A percentile compares a stretch with the other conserved stretches of the same genome.
Conservation (phyloP, 2,329 filamentous ascomycete genomes). For the Coniochaeta sp. region DNA sequence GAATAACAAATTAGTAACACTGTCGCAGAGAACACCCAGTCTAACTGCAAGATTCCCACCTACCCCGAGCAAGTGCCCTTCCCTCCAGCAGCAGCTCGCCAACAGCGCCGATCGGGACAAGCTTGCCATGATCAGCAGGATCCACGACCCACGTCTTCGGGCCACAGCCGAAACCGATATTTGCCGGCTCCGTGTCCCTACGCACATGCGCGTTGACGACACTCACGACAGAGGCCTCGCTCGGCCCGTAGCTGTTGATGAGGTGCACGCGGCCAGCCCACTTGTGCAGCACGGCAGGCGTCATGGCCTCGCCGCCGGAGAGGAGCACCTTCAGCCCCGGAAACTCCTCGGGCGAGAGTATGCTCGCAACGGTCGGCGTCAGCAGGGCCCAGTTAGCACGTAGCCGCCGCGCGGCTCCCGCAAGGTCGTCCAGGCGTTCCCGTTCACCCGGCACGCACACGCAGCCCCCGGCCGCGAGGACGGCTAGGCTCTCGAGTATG, state of each 20-base stretch:
- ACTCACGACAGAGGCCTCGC: constrained; percentile 24
- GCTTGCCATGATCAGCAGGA: constrained; percentile 5
- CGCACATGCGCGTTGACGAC: not conserved
- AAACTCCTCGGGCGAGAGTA: constrained; percentile 5
- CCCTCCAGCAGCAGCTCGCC: constrained; percentile 27
- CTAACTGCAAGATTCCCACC: constrained; percentile 16
- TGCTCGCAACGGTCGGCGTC: not conserved
- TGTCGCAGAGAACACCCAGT: constrained; percentile 7
- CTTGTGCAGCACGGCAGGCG: constrained; percentile 34
- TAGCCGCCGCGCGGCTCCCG: not conserved
- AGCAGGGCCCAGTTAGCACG: not conserved
- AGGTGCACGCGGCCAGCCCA: constrained; percentile 37
- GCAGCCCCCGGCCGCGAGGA: constrained; percentile 6
- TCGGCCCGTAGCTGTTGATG: constrained; percentile 41
- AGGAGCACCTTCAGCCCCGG: constrained; percentile 5
- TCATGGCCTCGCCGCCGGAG: constrained; percentile 42
- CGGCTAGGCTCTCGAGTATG: constrained; percentile 7
- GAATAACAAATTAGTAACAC: not conserved
- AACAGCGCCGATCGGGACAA: constrained; percentile 13
- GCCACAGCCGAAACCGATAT: not conserved
- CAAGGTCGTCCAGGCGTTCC: constrained; percentile 3
- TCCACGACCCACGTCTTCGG: constrained; percentile 9
- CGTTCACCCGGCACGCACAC: constrained; percentile 8
- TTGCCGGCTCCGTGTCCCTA: not conserved
- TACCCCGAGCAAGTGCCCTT: constrained; percentile 38